Conservation (phyloP, 345 rosid genomes). For the Capsella bursapastoris region DNA sequence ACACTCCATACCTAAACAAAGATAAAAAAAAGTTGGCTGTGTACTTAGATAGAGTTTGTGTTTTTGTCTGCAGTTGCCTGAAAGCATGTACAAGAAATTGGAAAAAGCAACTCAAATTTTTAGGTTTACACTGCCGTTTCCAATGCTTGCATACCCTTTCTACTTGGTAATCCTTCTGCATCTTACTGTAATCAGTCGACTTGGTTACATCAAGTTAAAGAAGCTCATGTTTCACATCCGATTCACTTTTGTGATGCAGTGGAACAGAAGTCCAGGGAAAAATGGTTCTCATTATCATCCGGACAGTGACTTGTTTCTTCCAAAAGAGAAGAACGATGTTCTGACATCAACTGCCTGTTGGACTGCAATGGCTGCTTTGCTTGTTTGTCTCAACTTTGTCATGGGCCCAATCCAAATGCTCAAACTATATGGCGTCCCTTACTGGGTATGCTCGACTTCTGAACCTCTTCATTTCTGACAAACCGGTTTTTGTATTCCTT, state of each 20-base stretch:
- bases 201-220: conserved; percentile 6
- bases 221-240: conserved; percentile 10
- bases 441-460: conserved; percentile 46
- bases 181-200: conserved; percentile 7
- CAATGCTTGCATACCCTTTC: conserved; percentile 79
- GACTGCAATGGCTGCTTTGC: conserved; percentile 64
- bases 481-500: background rate
- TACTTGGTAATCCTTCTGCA: conserved; percentile 57
- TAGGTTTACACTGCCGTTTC: conserved; percentile 76
- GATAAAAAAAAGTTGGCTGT: background rate
- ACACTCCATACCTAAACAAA: conserved; percentile 2
- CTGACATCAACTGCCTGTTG: conserved; percentile 70
- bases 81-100: conserved; percentile 62
- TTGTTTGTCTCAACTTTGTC: conserved; percentile 49
- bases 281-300: conserved; percentile 78
- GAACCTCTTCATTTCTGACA: background rate
- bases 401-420: conserved; percentile 65
- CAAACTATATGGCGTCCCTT: conserved; percentile 70
- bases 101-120: conserved; percentile 42
- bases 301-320: conserved; percentile 65
- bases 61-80: conserved; percentile 54
- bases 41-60: background rate
- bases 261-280: conserved; percentile 77
- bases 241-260: conserved; percentile 48
- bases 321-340: conserved; percentile 63